A percentile compares a stretch with the other conserved stretches of the same genome.
Conservation (phyloP, 305 asterid genomes). For the Fraxinus velutina region DNA sequence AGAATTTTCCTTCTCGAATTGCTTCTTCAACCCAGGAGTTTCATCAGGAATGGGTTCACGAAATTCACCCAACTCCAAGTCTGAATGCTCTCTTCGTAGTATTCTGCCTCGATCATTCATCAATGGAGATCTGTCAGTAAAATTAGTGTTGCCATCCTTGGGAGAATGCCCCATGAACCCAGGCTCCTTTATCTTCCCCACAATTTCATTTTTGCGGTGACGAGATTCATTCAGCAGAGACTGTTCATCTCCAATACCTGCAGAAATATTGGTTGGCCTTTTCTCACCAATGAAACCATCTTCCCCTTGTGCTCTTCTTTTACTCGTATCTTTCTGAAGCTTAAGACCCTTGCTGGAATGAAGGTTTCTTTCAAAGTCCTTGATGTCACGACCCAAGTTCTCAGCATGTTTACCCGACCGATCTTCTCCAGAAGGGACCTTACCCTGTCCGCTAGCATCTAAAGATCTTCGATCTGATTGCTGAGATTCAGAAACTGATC, state of each 20-base stretch:
- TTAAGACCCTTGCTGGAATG: constrained; percentile 42
- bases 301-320: constrained; percentile 39
- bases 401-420: constrained; percentile 50
- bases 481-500: constrained; percentile 46
- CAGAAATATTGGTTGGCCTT: constrained; percentile 34
- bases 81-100: constrained; percentile 76
- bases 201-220: constrained; percentile 39
- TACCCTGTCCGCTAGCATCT: constrained; percentile 41
- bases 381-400: constrained; percentile 39
- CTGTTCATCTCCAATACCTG: constrained; percentile 43
- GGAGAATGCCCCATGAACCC: constrained; percentile 42
- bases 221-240: constrained; percentile 37
- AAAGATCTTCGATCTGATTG: constrained; percentile 42
- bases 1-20: constrained; percentile 54
- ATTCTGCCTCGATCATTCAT: constrained; percentile 51
- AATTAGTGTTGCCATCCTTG: constrained; percentile 43
- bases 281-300: constrained; percentile 40
- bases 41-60: constrained; percentile 69
- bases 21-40: constrained; percentile 46
- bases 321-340: constrained; percentile 39
- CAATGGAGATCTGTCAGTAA: constrained; percentile 43
- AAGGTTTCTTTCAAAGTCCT: constrained; percentile 47
- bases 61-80: constrained; percentile 89
- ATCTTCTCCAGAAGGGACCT: constrained; percentile 43
- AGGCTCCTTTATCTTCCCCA: constrained; percentile 42